phyloP scores from a whole-genome alignment of 768 basidiomycete genomes.

The Suillus decipiens region DNA sequence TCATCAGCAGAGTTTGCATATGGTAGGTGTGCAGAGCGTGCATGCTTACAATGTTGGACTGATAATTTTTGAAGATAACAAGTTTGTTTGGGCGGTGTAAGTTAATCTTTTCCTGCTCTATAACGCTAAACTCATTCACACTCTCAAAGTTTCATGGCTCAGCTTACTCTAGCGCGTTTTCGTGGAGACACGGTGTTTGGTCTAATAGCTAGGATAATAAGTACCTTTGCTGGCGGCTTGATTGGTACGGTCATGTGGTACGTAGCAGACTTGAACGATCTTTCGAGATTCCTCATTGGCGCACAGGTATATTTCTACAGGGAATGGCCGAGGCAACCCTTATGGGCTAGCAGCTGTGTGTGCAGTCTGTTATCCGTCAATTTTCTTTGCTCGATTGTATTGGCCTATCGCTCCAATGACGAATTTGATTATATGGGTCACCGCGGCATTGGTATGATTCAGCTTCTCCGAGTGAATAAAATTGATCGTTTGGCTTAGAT shows the following conservation, averaged over 20 bases:
- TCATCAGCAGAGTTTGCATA: constrained; percentile 59
- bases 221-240: constrained; percentile 67
- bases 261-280: constrained; percentile 17
- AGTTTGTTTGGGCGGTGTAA: constrained; percentile 73
- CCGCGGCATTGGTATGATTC: constrained; percentile 53
- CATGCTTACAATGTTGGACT: neutral
- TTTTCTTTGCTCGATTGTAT: constrained; percentile 72
- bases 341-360: constrained; percentile 72
- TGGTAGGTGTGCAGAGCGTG: constrained; percentile 41
- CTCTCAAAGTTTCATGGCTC: constrained; percentile 64
- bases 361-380: constrained; percentile 69
- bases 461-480: neutral
- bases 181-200: constrained; percentile 76
- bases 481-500: constrained; percentile 42
- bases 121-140: constrained; percentile 6
- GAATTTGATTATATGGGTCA: constrained; percentile 70
- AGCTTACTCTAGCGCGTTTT: constrained; percentile 69
- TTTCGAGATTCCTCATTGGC: neutral
- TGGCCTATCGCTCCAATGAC: constrained; percentile 74
- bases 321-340: constrained; percentile 56
- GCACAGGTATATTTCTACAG: constrained; percentile 69
- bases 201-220: constrained; percentile 56
- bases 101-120: constrained; percentile 18
- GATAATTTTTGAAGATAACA: constrained; percentile 45
- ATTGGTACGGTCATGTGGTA: constrained; percentile 70